A percentile compares a stretch with the other conserved stretches of the same genome.
Evolutionary conservation across 805 yeast species (phyloP).

Genomic region (Blastobotrys americana): DNA sequence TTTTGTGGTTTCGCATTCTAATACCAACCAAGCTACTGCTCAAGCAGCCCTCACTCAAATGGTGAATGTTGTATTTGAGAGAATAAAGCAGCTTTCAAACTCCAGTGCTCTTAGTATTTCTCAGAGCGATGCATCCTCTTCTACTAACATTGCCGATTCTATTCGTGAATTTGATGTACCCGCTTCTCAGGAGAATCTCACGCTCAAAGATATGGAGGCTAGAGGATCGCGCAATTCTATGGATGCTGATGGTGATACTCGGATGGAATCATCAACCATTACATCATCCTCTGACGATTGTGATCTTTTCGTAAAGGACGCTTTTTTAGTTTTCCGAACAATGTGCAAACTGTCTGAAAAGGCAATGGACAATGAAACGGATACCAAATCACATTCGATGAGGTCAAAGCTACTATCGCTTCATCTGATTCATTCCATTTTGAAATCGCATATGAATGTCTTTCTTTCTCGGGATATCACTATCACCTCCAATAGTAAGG

Average conservation of each 20-base stretch:
- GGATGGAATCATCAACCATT: conserved; percentile 19
- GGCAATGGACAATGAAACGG: conserved; percentile 55
- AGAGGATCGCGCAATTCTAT: conserved; percentile 10
- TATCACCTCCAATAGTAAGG: conserved; percentile 27
- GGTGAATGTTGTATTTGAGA: conserved; percentile 75
- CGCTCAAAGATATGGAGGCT: conserved; percentile 29
- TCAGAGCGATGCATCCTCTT: background rate
- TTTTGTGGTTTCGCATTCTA: conserved; percentile 73
- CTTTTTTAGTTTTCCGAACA: conserved; percentile 85
- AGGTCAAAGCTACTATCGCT: conserved; percentile 85
- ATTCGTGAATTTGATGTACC: conserved; percentile 5
- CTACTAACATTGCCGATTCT: background rate
- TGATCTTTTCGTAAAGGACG: conserved; percentile 66
- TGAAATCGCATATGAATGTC: conserved; percentile 77
- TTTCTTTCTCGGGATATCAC: conserved; percentile 43
- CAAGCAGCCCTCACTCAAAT: conserved; percentile 93
- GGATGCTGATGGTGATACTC: conserved; percentile 23
- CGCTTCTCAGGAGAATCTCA: conserved; percentile 16
- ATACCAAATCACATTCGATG: conserved; percentile 78
- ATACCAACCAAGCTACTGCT: conserved; percentile 85
- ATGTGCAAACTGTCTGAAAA: conserved; percentile 91
- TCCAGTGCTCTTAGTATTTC: background rate
- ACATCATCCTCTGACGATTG: conserved; percentile 51
- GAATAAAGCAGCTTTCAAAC: conserved; percentile 36
- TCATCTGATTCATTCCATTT: conserved; percentile 78